phyloP scores from a whole-genome alignment of 306 rosid species.

The Vigna reflexopilosa region DNA sequence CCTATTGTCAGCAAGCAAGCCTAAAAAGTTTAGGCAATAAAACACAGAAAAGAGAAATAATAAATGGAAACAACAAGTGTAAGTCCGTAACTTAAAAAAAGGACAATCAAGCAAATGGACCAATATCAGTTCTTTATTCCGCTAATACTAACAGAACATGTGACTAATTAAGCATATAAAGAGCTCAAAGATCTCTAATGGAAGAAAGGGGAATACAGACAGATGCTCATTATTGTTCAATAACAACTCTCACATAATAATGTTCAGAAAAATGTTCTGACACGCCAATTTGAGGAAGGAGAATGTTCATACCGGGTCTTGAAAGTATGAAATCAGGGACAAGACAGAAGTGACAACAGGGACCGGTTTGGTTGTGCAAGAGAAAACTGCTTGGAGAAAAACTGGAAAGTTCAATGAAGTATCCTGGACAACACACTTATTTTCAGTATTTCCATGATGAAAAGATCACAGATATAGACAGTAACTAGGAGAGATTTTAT shows the following conservation, averaged over 20 bases:
- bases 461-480: constrained; percentile 25
- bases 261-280: constrained; percentile 21
- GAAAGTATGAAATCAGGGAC: constrained; percentile 76
- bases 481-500: constrained; percentile 26
- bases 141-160: constrained; percentile 21
- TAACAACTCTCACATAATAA: constrained; percentile 17
- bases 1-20: constrained; percentile 20
- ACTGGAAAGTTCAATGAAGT: constrained; percentile 61
- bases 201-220: constrained; percentile 18
- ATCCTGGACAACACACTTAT: constrained; percentile 62
- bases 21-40: constrained; percentile 13
- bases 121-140: constrained; percentile 7
- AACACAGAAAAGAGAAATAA: constrained; percentile 29
- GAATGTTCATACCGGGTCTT: constrained; percentile 70
- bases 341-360: constrained; percentile 72
- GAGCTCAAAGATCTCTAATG: constrained; percentile 19
- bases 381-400: constrained; percentile 81
- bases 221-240: constrained; percentile 31
- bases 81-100: constrained; percentile 1
- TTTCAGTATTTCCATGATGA: constrained; percentile 41
- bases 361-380: constrained; percentile 67
- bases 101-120: constrained; percentile 6
- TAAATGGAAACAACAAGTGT: constrained; percentile 6
- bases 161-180: constrained; percentile 9
- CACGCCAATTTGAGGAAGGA: constrained; percentile 34